phyloP scores from a whole-genome alignment of 208 protist species.

The Leishmania major region DNA sequence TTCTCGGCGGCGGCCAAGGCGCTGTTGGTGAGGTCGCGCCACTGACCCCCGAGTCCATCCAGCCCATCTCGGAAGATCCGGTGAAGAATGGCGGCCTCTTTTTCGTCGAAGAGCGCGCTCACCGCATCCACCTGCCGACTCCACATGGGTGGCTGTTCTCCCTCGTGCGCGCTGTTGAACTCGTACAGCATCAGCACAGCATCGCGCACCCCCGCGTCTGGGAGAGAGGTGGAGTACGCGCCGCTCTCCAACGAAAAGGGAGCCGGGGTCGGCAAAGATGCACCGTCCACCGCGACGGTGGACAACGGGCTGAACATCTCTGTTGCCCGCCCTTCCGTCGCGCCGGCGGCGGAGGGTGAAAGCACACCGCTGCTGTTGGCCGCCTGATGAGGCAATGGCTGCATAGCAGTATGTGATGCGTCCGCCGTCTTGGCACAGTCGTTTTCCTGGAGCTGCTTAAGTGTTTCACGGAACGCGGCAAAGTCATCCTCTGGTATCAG shows the following conservation, averaged over 20 bases:
- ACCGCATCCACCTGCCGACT: slow-evolving; percentile 17
- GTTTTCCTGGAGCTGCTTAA: background rate
- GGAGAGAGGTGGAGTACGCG: background rate
- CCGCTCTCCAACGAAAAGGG: background rate
- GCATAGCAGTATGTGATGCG: background rate
- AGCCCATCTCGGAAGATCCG: slow-evolving; percentile 14
- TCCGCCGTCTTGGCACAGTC: background rate
- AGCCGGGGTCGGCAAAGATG: background rate
- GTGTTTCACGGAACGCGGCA: slow-evolving; percentile 1
- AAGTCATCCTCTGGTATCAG: slow-evolving; percentile 19
- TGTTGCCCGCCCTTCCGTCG: background rate
- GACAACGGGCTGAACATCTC: background rate
- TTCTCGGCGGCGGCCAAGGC: slow-evolving; percentile 22
- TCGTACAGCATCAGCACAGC: slow-evolving; percentile 9
- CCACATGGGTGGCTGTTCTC: slow-evolving; percentile 3
- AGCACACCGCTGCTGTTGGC: background rate
- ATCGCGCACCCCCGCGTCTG: background rate
- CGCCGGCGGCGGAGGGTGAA: background rate
- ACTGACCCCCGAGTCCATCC: slow-evolving; percentile 5
- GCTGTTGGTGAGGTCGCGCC: slow-evolving; percentile 28
- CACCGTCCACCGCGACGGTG: background rate
- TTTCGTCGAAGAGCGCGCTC: slow-evolving; percentile 22
- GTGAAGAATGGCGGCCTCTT: slow-evolving; percentile 10
- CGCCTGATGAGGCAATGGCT: background rate
- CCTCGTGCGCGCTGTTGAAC: slow-evolving; percentile 1